A percentile compares a stretch with the other conserved stretches of the same genome.
Conservation (phyloP, 2,329 filamentous ascomycete species). For the Cercospora sp. region DNA sequence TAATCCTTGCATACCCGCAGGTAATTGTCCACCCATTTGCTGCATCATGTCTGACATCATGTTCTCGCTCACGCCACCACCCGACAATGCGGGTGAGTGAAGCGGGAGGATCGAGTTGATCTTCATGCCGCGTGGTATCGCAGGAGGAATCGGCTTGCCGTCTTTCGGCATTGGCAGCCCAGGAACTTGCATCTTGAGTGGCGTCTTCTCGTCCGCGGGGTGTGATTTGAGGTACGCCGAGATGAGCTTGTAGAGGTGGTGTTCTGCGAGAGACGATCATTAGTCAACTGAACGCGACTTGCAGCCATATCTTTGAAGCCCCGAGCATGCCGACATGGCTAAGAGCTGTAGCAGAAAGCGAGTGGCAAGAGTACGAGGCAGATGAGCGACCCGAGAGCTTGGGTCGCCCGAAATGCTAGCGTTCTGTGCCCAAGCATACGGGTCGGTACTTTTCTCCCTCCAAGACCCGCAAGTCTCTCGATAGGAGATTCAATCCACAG, state of each 20-base stretch:
- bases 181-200: conserved; percentile 70
- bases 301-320: not conserved
- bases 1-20: conserved; percentile 36
- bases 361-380: not conserved
- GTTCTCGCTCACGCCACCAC: conserved; percentile 91
- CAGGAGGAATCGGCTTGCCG: conserved; percentile 55
- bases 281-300: not conserved
- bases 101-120: conserved; percentile 80
- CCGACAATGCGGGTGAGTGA: conserved; percentile 84
- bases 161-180: conserved; percentile 70
- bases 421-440: not conserved
- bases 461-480: no score
- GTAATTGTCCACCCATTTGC: conserved; percentile 64
- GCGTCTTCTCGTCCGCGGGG: conserved; percentile 72
- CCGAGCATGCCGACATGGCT: no score
- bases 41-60: conserved; percentile 96
- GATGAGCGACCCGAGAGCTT: not conserved
- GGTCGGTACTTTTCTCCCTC: not conserved
- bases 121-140: conserved; percentile 81
- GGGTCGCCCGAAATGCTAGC: not conserved
- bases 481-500: no score
- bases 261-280: conserved; percentile 57
- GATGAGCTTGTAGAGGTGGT: conserved; percentile 82
- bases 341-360: not conserved
- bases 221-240: conserved; percentile 73